Evolutionary conservation across 192 early-diverging fungal genomes (phyloP).

Genomic region (Funneliformis geosporum): DNA sequence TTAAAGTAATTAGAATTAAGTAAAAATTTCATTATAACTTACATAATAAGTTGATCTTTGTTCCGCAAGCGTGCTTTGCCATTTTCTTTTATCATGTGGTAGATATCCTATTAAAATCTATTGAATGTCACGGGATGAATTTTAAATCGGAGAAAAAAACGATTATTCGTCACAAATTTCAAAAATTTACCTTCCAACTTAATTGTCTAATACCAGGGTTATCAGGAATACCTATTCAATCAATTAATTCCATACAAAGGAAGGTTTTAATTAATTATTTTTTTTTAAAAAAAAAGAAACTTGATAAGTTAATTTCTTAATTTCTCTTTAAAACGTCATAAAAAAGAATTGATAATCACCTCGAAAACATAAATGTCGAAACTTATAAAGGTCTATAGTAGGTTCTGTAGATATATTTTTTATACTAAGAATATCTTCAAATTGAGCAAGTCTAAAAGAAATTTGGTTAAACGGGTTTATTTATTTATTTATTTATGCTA

Average conservation of each 20-base stretch:
- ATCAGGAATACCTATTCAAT: slow-evolving; percentile 68
- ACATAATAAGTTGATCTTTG: slow-evolving; percentile 65
- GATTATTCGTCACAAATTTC: background rate
- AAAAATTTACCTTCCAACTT: slow-evolving; percentile 62
- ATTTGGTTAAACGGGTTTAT: background rate
- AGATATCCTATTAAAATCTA: slow-evolving; percentile 63
- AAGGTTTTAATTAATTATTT: no score
- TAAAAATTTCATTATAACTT: slow-evolving; percentile 28
- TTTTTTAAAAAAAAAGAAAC: background rate
- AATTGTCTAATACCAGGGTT: slow-evolving; percentile 57
- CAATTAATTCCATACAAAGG: no score
- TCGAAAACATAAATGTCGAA: slow-evolving; percentile 58
- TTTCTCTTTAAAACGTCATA: background rate
- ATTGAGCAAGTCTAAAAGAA: slow-evolving; percentile 23
- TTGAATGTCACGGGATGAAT: background rate
- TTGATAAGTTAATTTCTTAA: background rate
- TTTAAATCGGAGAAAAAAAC: no score
- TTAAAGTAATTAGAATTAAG: background rate
- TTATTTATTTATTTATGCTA: background rate
- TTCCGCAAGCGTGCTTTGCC: slow-evolving; percentile 49
- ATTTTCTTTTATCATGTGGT: slow-evolving; percentile 64
- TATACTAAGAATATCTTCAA: slow-evolving; percentile 29
- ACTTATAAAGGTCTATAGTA: slow-evolving; percentile 51
- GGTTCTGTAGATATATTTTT: slow-evolving; percentile 24
- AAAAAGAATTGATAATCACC: slow-evolving; percentile 31